A percentile compares a stretch with the other conserved stretches of the same genome.
These are phyloP conservation scores for Scedosporium minutisporum DNA, from an alignment of 2,329 filamentous ascomycete species.

Conservation along the genomic window DNA sequence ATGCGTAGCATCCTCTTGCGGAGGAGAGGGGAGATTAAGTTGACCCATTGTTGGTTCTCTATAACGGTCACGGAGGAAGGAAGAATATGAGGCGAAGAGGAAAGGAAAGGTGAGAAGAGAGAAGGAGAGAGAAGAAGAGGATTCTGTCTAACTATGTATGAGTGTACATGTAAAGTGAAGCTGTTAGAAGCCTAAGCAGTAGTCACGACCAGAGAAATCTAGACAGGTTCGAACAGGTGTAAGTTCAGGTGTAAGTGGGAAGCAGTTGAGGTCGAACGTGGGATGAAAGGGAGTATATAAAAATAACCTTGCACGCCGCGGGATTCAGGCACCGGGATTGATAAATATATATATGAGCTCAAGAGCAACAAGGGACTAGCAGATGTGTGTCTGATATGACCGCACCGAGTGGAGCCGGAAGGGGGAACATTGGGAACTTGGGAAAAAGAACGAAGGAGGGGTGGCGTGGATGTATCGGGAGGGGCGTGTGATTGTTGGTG, in stretches of 20 bases:
- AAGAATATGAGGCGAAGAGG: background rate
- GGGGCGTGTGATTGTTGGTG: background rate
- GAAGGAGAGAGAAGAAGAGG: background rate
- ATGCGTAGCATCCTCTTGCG: conserved; percentile 3
- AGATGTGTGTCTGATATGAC: background rate
- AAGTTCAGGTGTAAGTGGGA: background rate
- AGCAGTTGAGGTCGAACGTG: background rate
- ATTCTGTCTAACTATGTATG: background rate
- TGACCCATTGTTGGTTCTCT: conserved; percentile 3
- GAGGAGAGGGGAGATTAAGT: conserved; percentile 6
- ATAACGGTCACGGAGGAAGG: background rate
- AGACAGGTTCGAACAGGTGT: background rate
- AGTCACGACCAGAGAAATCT: background rate
- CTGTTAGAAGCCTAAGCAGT: no score
- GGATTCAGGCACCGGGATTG: conserved; percentile 2
- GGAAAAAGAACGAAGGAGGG: background rate
- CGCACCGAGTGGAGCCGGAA: background rate
- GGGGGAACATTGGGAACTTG: background rate
- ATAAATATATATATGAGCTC: background rate
- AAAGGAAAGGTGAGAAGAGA: background rate
- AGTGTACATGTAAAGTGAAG: no score
- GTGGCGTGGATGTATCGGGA: background rate
- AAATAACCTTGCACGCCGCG: background rate
- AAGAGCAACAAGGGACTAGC: background rate
- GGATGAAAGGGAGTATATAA: background rate